These are phyloP conservation scores for Cutaneotrichosporon daszewskae DNA, from an alignment of 1,284 basidiomycete species.

Conservation along the genomic window DNA sequence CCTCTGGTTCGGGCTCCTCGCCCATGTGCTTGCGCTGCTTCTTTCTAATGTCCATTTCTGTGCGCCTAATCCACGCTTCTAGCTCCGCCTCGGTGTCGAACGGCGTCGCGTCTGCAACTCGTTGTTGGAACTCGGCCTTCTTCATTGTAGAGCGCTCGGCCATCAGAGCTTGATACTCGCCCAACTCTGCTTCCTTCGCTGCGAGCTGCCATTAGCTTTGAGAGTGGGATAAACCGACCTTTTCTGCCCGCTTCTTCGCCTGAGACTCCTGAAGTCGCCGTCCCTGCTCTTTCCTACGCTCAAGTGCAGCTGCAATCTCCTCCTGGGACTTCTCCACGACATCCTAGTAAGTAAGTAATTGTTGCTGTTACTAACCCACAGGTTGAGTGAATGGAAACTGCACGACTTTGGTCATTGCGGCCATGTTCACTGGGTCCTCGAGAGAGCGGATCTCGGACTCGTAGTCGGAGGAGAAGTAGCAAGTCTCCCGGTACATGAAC, in stretches of 20 bases:
- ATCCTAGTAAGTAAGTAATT: constrained; percentile 41
- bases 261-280: constrained; percentile 85
- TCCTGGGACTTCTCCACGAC: constrained; percentile 86
- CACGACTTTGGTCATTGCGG: constrained; percentile 64
- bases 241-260: constrained; percentile 78
- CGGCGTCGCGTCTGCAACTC: constrained; percentile 51
- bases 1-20: constrained; percentile 54
- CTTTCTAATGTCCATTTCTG: constrained; percentile 62
- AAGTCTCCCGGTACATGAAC: constrained; percentile 87
- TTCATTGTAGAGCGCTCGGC: constrained; percentile 62
- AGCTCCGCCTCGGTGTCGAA: constrained; percentile 64
- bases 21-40: constrained; percentile 67
- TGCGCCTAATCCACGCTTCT: constrained; percentile 70
- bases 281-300: constrained; percentile 78
- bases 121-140: constrained; percentile 68
- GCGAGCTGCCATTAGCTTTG: constrained; percentile 24
- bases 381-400: constrained; percentile 77
- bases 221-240: constrained; percentile 52
- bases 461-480: constrained; percentile 80
- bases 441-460: constrained; percentile 60
- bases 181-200: constrained; percentile 61
- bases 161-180: constrained; percentile 62
- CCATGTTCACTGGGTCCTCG: constrained; percentile 59
- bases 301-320: constrained; percentile 69
- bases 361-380: constrained; percentile 27